These are phyloP conservation scores for Torrubiellomyces zombiae DNA, from an alignment of 2,329 filamentous ascomycete species.

Conservation along the genomic window DNA sequence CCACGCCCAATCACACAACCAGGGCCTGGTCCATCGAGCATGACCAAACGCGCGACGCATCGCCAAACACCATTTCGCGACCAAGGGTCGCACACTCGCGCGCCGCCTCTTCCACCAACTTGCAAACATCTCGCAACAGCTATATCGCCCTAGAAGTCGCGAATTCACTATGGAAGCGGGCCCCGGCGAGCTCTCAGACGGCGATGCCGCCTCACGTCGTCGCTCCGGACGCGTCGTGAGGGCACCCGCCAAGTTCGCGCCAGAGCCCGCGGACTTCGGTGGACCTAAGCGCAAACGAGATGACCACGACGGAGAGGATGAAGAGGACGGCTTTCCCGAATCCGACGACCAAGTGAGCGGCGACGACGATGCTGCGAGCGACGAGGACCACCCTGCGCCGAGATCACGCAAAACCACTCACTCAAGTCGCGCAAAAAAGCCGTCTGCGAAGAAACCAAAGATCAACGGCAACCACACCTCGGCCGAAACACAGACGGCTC, in stretches of 20 bases:
- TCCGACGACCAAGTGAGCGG: slow-evolving; percentile 28
- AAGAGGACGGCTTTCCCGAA: slow-evolving; percentile 29
- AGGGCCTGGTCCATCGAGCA: too few relatives aligned
- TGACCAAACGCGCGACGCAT: too few relatives aligned
- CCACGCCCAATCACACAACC: too few relatives aligned
- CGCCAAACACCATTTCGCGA: too few relatives aligned
- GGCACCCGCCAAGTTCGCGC: slow-evolving; percentile 41
- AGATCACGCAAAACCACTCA: slow-evolving; percentile 24
- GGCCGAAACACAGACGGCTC: slow-evolving; percentile 19
- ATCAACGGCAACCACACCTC: slow-evolving; percentile 35
- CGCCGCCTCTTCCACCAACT: too few relatives aligned
- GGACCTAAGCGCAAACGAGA: slow-evolving; percentile 42
- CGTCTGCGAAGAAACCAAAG: slow-evolving; percentile 47
- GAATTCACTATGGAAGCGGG: slow-evolving; percentile 34
- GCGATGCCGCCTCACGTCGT: slow-evolving; percentile 38
- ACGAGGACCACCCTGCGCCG: slow-evolving; percentile 22
- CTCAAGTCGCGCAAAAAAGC: slow-evolving; percentile 32
- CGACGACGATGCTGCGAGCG: slow-evolving; percentile 30
- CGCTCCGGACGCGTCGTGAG: slow-evolving; percentile 53
- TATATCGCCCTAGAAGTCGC: slow-evolving; percentile 17
- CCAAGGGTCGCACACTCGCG: too few relatives aligned
- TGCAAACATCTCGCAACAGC: too few relatives aligned
- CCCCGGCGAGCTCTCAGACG: slow-evolving; percentile 33
- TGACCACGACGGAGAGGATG: slow-evolving; percentile 30
- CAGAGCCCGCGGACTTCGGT: slow-evolving; percentile 23